Percentiles rank a stretch among this genome's conserved stretches.
Evolutionary conservation across 1,284 basidiomycete genomes (phyloP).

Genomic region (Cystobasidiaceae sp.): DNA sequence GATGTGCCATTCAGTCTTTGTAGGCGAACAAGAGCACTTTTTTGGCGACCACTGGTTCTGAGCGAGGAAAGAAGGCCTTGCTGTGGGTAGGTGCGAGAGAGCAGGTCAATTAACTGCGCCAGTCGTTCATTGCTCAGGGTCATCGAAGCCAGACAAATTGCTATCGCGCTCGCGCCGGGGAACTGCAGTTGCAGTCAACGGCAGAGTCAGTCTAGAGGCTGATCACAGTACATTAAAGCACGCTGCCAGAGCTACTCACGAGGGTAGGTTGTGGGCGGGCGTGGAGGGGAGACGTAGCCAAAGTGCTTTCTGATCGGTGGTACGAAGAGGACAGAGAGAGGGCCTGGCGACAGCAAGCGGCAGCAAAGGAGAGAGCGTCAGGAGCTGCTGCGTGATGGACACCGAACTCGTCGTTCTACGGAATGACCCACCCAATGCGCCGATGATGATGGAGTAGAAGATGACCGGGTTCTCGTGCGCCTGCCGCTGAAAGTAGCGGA

Average conservation of each 20-base stretch:
- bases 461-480: constrained; percentile 90
- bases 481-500: constrained; percentile 58
- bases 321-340: constrained; percentile 66
- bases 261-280: constrained; percentile 77
- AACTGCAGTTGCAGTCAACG: constrained; percentile 28
- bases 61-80: too few relatives aligned
- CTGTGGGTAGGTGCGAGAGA: too few relatives aligned
- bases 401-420: too few relatives aligned
- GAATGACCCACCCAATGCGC: constrained; percentile 49
- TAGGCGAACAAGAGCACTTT: too few relatives aligned
- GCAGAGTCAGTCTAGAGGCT: background rate
- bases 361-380: background rate
- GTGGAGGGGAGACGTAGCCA: constrained; percentile 69
- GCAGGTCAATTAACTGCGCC: background rate
- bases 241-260: constrained; percentile 53
- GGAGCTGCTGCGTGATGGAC: background rate
- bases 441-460: constrained; percentile 78
- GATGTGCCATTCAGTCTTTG: too few relatives aligned
- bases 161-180: constrained; percentile 38
- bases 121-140: constrained; percentile 19
- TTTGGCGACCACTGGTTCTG: too few relatives aligned
- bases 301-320: constrained; percentile 68
- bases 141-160: constrained; percentile 38
- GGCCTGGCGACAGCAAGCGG: constrained; percentile 54
- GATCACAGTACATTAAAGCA: background rate